A percentile compares a stretch with the other conserved stretches of the same genome.
Evolutionary conservation across 2,329 filamentous ascomycete species (phyloP).

Genomic region (Aspergillus sergii): DNA sequence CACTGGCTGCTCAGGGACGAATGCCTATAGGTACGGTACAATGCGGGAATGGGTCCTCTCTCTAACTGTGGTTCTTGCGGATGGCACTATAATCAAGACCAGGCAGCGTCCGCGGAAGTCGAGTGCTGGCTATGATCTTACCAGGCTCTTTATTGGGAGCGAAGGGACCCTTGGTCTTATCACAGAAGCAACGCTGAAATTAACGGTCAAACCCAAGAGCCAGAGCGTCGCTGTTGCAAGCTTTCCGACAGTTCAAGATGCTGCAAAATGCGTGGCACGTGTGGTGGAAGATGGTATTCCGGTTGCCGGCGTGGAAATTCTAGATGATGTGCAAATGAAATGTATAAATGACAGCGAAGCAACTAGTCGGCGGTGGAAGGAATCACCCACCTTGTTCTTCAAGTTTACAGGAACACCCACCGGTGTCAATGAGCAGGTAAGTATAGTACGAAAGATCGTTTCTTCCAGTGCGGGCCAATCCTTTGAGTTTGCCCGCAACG

Average conservation of each 20-base stretch:
- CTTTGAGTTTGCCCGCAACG: slow-evolving; percentile 69
- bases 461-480: slow-evolving; percentile 56
- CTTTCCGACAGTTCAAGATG: slow-evolving; percentile 66
- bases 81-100: slow-evolving; percentile 88
- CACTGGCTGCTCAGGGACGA: slow-evolving; percentile 68
- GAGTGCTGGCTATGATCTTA: slow-evolving; percentile 89
- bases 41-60: slow-evolving; percentile 94
- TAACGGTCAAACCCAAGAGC: slow-evolving; percentile 77
- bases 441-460: slow-evolving; percentile 61
- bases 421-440: slow-evolving; percentile 66
- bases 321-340: slow-evolving; percentile 88
- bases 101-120: slow-evolving; percentile 85
- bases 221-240: slow-evolving; percentile 78
- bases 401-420: slow-evolving; percentile 70
- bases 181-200: slow-evolving; percentile 85
- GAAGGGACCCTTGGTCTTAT: slow-evolving; percentile 91
- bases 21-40: slow-evolving; percentile 88
- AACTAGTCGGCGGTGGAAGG: slow-evolving; percentile 62
- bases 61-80: slow-evolving; percentile 84
- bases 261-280: slow-evolving; percentile 75
- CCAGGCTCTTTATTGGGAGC: slow-evolving; percentile 83
- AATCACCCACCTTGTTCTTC: slow-evolving; percentile 72
- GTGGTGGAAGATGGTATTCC: slow-evolving; percentile 81
- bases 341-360: slow-evolving; percentile 61
- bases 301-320: slow-evolving; percentile 87